phyloP scores from a whole-genome alignment of 352 stramenopile genomes.

The Phytopythium boreale region DNA sequence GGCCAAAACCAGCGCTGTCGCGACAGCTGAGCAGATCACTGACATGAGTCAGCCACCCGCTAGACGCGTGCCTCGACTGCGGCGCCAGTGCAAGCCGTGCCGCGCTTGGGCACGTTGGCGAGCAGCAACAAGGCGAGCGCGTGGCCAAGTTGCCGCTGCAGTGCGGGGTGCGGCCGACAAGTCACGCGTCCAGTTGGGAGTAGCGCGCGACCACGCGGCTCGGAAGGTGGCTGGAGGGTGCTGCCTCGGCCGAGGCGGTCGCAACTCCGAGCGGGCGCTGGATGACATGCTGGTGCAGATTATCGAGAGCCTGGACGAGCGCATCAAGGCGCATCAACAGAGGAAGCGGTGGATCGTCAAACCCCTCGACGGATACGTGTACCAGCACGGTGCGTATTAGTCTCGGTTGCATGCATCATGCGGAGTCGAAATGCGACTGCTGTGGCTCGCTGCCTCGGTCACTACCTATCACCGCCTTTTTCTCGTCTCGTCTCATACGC shows the following conservation, averaged over 20 bases:
- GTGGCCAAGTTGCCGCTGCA: neutral
- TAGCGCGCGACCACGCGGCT: neutral
- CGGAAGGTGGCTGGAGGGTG: neutral
- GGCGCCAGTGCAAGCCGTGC: neutral
- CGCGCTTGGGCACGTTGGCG: neutral
- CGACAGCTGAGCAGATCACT: too few species aligned
- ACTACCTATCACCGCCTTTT: too few species aligned
- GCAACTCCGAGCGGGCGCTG: neutral
- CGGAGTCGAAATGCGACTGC: neutral
- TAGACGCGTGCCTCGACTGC: neutral
- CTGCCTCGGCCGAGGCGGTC: neutral
- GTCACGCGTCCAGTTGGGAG: neutral
- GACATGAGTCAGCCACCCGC: neutral
- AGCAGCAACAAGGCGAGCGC: neutral
- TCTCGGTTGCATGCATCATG: too few species aligned
- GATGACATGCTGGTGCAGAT: neutral
- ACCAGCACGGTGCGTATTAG: neutral
- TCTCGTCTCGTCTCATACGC: too few species aligned
- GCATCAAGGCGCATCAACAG: neutral
- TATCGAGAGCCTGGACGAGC: neutral
- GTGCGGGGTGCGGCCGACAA: neutral
- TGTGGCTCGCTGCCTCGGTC: too few species aligned
- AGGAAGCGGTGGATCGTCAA: neutral
- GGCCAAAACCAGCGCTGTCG: too few species aligned
- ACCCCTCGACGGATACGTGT: neutral